These are phyloP conservation scores for Sisymbrium altissimum DNA, from an alignment of 345 rosid species.

Conservation along the genomic window DNA sequence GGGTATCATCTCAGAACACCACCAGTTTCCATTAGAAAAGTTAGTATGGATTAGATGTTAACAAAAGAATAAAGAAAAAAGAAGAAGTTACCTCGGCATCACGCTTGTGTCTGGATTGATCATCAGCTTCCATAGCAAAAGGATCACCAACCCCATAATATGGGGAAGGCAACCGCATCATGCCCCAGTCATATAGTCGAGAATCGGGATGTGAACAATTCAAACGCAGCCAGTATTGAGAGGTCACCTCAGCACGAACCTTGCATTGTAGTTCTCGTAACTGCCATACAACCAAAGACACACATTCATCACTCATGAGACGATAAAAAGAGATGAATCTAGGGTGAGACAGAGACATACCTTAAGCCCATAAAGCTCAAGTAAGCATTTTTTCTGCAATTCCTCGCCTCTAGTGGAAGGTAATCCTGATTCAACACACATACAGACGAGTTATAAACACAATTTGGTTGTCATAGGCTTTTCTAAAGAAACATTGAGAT, in stretches of 20 bases:
- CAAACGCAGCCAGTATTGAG: slow-evolving; percentile 80
- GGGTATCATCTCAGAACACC: background rate
- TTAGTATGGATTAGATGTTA: too few species aligned
- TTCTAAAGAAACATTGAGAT: background rate
- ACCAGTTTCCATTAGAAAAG: background rate
- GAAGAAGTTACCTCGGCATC: slow-evolving; percentile 86
- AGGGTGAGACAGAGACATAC: slow-evolving; percentile 31
- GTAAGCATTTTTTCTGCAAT: slow-evolving; percentile 84
- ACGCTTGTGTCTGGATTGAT: slow-evolving; percentile 87
- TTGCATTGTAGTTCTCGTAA: slow-evolving; percentile 76
- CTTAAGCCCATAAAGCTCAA: slow-evolving; percentile 94
- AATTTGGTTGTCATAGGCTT: too few species aligned
- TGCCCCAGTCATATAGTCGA: slow-evolving; percentile 92
- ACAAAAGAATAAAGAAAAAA: too few species aligned
- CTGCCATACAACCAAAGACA: slow-evolving; percentile 42
- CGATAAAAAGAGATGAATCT: slow-evolving; percentile 1
- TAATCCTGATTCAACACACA: slow-evolving; percentile 55
- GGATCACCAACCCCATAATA: slow-evolving; percentile 87
- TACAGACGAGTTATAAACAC: too few species aligned
- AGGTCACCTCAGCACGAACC: slow-evolving; percentile 75
- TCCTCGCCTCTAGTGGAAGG: slow-evolving; percentile 95
- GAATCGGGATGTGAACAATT: slow-evolving; percentile 65
- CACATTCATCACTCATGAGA: background rate
- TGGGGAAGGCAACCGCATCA: slow-evolving; percentile 80
- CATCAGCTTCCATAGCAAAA: slow-evolving; percentile 83